Conservation (phyloP, 768 basidiomycete genomes). For the Xerocomellus dryophilus region DNA sequence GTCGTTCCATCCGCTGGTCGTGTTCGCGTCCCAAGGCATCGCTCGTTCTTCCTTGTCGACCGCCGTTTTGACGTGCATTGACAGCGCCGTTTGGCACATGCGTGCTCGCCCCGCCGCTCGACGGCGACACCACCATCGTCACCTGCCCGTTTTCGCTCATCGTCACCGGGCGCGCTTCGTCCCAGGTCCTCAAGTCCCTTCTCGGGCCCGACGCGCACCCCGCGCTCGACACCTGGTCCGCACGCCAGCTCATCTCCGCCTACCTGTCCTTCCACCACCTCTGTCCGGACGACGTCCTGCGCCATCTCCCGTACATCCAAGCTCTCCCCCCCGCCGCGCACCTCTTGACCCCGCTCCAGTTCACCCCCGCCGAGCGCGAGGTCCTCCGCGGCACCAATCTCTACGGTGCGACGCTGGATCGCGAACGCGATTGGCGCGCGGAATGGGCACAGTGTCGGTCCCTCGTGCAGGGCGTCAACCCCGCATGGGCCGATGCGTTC, state of each 20-base stretch:
- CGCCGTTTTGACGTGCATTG: slow-evolving; percentile 5
- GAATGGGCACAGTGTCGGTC: slow-evolving; percentile 60
- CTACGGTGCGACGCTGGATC: slow-evolving; percentile 70
- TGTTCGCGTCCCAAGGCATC: slow-evolving; percentile 45
- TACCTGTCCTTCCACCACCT: slow-evolving; percentile 70
- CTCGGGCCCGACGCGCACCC: slow-evolving; percentile 27
- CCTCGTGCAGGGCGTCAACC: slow-evolving; percentile 36
- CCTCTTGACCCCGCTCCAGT: slow-evolving; percentile 74
- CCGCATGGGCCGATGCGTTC: slow-evolving; percentile 47
- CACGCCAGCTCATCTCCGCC: slow-evolving; percentile 63
- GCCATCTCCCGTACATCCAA: slow-evolving; percentile 62
- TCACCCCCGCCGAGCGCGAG: slow-evolving; percentile 57
- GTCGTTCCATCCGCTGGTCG: slow-evolving; percentile 45
- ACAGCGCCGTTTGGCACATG: slow-evolving; percentile 46
- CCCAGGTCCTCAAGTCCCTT: slow-evolving; percentile 41
- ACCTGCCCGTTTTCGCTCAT: slow-evolving; percentile 66
- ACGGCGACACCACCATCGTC: slow-evolving; percentile 52
- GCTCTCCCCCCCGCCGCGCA: slow-evolving; percentile 56
- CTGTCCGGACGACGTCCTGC: slow-evolving; percentile 27
- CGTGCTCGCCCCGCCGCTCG: slow-evolving; percentile 49
- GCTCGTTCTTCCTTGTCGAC: background rate
- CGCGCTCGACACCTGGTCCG: slow-evolving; percentile 45
- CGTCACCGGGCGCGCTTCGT: slow-evolving; percentile 54
- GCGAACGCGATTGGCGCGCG: slow-evolving; percentile 53
- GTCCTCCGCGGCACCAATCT: slow-evolving; percentile 78